These are phyloP conservation scores for Mediolabrus comicus DNA, from an alignment of 108 stramenopile genomes.

Conservation along the genomic window DNA sequence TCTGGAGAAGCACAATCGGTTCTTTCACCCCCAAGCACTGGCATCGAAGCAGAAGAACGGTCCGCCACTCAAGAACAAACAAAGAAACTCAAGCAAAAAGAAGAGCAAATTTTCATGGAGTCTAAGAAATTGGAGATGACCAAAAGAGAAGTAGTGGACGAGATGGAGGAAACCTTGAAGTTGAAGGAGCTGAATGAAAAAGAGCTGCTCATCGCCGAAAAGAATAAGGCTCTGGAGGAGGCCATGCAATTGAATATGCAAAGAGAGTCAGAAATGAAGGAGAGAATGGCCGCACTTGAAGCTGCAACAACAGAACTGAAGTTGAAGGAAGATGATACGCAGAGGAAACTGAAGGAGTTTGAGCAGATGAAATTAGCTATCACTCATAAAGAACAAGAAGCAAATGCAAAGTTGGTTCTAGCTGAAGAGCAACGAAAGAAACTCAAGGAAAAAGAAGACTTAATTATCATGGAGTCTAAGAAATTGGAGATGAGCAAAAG, in stretches of 20 bases:
- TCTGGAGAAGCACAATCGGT: too few relatives aligned
- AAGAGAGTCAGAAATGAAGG: background rate
- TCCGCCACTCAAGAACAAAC: background rate
- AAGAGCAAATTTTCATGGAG: background rate
- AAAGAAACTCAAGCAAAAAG: background rate
- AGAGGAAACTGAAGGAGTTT: too few relatives aligned
- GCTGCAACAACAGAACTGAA: background rate
- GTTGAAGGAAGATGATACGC: background rate
- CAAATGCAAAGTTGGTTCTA: background rate
- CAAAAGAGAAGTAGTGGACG: background rate
- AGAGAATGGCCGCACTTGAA: background rate
- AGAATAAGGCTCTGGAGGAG: background rate
- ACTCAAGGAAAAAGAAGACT: background rate
- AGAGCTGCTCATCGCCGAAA: background rate
- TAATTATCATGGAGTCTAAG: background rate
- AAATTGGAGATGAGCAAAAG: background rate
- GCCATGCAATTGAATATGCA: background rate
- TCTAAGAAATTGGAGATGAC: background rate
- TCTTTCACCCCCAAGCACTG: too few relatives aligned
- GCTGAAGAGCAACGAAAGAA: background rate
- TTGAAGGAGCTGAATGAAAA: background rate
- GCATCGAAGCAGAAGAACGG: too few relatives aligned
- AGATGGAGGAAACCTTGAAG: too few relatives aligned
- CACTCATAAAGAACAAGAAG: background rate
- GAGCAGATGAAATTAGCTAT: background rate